Base-by-base conservation (phyloP, 2,329 filamentous ascomycete genomes). In the Botrytis fabae region DNA sequence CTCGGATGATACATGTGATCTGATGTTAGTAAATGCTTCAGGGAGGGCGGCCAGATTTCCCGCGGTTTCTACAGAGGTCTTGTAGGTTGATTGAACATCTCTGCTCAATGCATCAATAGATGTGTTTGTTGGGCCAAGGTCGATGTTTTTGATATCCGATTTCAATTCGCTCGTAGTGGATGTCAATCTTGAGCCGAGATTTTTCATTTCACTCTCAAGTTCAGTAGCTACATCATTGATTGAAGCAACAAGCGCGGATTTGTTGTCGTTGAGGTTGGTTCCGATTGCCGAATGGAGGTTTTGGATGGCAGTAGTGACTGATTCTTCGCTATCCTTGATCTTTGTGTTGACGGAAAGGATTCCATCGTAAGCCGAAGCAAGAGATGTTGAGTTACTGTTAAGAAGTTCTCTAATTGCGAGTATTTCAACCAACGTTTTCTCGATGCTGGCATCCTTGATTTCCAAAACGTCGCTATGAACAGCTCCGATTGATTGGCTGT, bases 131-230 rank as follows among this genome's bases (percentile, higher is more conserved):
- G 71, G 59, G 25, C 70, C 60, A 5, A 75, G 44, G 51, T 75
- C 73, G 42, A 75, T 74, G 16, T 42, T 40, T 51, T 76, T 71
- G 25, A 75, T 69, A 40, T 75, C 73, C 18, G 65, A 73, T 12
- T 68, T 71, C 48, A 75, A 25, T 9, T 71, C 72, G 44, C 70
- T 72, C 8, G 69, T 75, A 8, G 72, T 72, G 6, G 70, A 73
- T 20, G 65, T 66, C 16, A 76, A 46, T 32, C 48, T 70, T 48
- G 74, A 68, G 12, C 61, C 48, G 9, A 77, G 48, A 38, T 48
- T 69, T 25, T 72, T 72, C 63, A 72, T 69, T 42, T 77, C 73
- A 28, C 35, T 57, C n/a, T 74, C 74, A n/a, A 76, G 59, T 20
- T 73, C 73, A 35, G 69, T 57, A 2, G 72, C 59, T n/a, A 61